Conservation (phyloP, 352 stramenopile species). For the Pythium apleroticum region DNA sequence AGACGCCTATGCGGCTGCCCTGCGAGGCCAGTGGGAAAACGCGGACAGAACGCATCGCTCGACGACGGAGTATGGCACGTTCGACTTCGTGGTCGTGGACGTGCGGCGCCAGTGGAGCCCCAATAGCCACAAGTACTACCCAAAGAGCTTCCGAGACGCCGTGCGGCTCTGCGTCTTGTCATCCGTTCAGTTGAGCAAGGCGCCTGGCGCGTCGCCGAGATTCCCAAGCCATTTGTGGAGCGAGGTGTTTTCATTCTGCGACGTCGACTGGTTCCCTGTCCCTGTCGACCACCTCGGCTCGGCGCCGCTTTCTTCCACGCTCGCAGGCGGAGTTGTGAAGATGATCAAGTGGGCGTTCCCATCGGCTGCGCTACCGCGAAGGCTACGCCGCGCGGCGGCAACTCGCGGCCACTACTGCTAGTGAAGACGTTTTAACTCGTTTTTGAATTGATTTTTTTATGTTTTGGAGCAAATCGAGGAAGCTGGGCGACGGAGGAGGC, state of each 20-base stretch:
- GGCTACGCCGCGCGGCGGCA: too few species aligned
- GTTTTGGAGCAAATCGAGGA: too few species aligned
- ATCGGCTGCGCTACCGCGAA: too few species aligned
- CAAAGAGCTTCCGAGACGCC: background rate
- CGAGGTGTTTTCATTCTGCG: constrained; percentile 8
- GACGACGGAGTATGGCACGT: background rate
- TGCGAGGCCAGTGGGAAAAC: background rate
- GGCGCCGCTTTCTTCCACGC: too few species aligned
- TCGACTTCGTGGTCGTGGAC: constrained; percentile 1
- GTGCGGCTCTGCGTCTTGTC: background rate
- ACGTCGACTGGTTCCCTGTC: constrained; percentile 5
- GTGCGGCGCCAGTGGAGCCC: background rate
- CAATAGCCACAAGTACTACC: background rate
- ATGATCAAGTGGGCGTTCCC: too few species aligned
- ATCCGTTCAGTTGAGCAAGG: background rate
- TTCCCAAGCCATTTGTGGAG: constrained; percentile 1
- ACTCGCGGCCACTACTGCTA: too few species aligned
- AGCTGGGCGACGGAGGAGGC: too few species aligned
- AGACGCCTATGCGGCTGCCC: background rate
- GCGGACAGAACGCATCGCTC: too few species aligned
- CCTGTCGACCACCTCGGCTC: too few species aligned
- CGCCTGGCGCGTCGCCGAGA: background rate
- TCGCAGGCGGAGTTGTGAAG: too few species aligned
- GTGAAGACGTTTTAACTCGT: too few species aligned
- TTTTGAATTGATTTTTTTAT: too few species aligned